Evolutionary conservation across 257 asterid species (phyloP), one percentile per base, ranked within the genome.

Genomic region (Plantago major): DNA sequence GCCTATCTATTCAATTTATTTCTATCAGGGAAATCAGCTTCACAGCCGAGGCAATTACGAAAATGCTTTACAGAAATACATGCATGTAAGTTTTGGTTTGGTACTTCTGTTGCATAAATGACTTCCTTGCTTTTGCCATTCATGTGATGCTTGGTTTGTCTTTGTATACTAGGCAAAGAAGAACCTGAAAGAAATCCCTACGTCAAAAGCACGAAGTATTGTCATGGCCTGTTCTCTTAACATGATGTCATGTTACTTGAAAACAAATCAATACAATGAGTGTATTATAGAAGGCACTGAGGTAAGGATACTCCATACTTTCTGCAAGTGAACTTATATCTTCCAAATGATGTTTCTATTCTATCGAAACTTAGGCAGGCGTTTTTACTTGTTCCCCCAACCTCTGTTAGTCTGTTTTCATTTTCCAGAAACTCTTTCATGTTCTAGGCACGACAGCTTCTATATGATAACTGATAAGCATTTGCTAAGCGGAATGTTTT

Each of bases 171-270:
- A 93, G 99, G 97, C 99, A 45, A 93, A 89, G 88, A 84, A 83
- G 18, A 89, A 84, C 71, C 81, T 93, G 69, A 80, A 82, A 78
- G 89, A 72, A 58, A 60, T 83, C 58, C 90, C 94, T 50, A 73
- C 75, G 46, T 75, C 92, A 14, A 85, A 80, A 67, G 87, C 90
- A 67, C 79, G 88, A 74, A 73, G 57, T 72, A 64, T 93, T 67
- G 79, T 82, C 53, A 72, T 79, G 70, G 87, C 84, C 7, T 93
- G 99, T 79, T 89, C 99, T 55, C 92, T 89, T 73, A 93, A 93
- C 71, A 74, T 85, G 86, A 93, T 89, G 99, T 93, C 99, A 13
- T 93, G 97, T 78, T 89, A 77, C 86, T 75, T 89, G 78, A 89
- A 85, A 79, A 89, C 95, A 60, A 70, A 78, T 50, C 92, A 85